Conservation (phyloP, 108 stramenopile species). For the Nitzschia inconspicua region DNA sequence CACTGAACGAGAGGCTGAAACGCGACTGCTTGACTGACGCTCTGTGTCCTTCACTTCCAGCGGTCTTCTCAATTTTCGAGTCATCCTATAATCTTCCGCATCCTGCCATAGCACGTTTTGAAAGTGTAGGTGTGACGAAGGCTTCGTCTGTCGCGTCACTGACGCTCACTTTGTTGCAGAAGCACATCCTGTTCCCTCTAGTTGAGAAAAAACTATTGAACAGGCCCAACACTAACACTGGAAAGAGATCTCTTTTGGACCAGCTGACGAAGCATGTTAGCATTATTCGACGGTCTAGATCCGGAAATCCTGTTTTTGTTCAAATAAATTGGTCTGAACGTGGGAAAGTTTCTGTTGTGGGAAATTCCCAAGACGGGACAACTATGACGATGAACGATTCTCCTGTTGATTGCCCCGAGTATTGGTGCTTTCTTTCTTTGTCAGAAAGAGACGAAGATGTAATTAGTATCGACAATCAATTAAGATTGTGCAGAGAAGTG, state of each 20-base stretch:
- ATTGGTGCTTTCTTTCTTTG: slow-evolving; percentile 51
- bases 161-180: slow-evolving; percentile 51
- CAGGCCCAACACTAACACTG: background rate
- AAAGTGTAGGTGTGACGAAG: slow-evolving; percentile 29
- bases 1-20: background rate
- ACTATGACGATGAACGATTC: slow-evolving; percentile 33
- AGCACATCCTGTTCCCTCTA: slow-evolving; percentile 10
- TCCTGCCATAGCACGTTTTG: slow-evolving; percentile 46
- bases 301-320: slow-evolving; percentile 22
- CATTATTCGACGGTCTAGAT: slow-evolving; percentile 23
- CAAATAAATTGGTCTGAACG: slow-evolving; percentile 4
- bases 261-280: background rate
- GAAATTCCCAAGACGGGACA: background rate
- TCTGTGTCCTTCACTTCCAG: slow-evolving; percentile 48
- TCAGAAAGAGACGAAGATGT: slow-evolving; percentile 2
- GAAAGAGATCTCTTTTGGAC: background rate
- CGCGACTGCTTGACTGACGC: slow-evolving; percentile 23
- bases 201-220: slow-evolving; percentile 7
- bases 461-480: slow-evolving; percentile 8
- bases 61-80: slow-evolving; percentile 39
- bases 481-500: slow-evolving; percentile 35
- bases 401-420: slow-evolving; percentile 68
- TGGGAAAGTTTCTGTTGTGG: background rate
- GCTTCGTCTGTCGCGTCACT: slow-evolving; percentile 48
- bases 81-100: slow-evolving; percentile 51